phyloP scores from a whole-genome alignment of 2,329 filamentous ascomycete species.

The Penicillium sp. region DNA sequence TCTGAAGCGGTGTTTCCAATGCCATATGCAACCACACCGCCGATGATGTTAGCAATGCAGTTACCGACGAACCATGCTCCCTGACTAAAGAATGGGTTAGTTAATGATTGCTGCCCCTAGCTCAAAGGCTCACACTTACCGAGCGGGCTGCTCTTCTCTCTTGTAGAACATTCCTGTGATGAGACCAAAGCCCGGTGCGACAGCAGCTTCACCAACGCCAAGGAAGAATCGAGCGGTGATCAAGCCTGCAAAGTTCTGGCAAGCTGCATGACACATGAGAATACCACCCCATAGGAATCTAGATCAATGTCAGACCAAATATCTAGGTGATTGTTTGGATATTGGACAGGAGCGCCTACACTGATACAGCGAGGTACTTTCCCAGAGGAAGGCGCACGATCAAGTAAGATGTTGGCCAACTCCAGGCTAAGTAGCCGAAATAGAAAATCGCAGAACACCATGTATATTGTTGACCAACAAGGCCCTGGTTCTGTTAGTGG shows the following conservation, averaged over 20 bases:
- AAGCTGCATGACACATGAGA: slow-evolving; percentile 34
- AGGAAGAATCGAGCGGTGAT: slow-evolving; percentile 43
- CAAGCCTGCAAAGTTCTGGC: slow-evolving; percentile 30
- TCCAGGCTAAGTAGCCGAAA: slow-evolving; percentile 38
- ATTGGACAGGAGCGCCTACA: neutral
- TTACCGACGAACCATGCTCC: slow-evolving; percentile 37
- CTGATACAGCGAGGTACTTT: slow-evolving; percentile 27
- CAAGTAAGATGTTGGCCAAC: slow-evolving; percentile 40
- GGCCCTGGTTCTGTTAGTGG: slow-evolving; percentile 14
- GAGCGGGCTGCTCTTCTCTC: slow-evolving; percentile 32
- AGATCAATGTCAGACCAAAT: neutral
- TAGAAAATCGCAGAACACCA: slow-evolving; percentile 36
- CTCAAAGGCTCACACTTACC: slow-evolving; percentile 2
- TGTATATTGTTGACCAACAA: slow-evolving; percentile 28
- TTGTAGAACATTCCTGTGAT: slow-evolving; percentile 40
- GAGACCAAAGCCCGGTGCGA: slow-evolving; percentile 36
- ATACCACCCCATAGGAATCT: slow-evolving; percentile 32
- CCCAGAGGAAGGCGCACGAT: slow-evolving; percentile 36
- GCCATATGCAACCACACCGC: slow-evolving; percentile 29
- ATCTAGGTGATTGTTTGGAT: no score
- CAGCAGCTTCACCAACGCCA: slow-evolving; percentile 29
- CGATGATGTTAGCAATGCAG: slow-evolving; percentile 30
- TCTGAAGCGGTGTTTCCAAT: slow-evolving; percentile 22
- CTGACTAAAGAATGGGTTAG: slow-evolving; percentile 12
- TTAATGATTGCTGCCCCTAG: neutral